phyloP scores from a whole-genome alignment of 2,329 filamentous ascomycete genomes.

The Colletotrichum incanum region DNA sequence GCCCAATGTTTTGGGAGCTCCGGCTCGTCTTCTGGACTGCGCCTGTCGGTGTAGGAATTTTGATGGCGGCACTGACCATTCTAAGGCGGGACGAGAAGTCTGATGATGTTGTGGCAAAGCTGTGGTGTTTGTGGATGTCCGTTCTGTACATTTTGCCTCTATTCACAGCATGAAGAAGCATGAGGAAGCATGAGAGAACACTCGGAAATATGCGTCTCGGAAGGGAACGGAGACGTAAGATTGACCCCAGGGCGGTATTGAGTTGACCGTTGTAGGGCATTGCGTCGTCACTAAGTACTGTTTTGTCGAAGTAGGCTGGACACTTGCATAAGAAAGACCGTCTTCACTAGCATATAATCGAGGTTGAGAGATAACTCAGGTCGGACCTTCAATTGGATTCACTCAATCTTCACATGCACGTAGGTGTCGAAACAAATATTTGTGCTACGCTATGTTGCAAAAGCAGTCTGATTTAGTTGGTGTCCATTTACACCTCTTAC shows the following conservation, averaged over 20 bases:
- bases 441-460: too few species aligned
- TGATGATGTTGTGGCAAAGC: conserved; percentile 47
- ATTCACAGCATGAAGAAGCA: conserved; percentile 9
- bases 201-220: too few species aligned
- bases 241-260: background rate
- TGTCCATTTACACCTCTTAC: background rate
- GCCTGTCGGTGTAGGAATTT: conserved; percentile 9
- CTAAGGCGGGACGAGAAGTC: conserved; percentile 42
- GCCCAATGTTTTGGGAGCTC: conserved; percentile 14
- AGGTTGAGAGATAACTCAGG: background rate
- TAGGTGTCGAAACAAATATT: background rate
- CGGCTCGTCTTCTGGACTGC: background rate
- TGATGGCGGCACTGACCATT: conserved; percentile 42
- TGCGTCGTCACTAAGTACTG: background rate
- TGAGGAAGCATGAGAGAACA: background rate
- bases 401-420: background rate
- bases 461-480: background rate
- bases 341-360: background rate
- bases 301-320: background rate
- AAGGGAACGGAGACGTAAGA: too few species aligned
- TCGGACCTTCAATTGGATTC: background rate
- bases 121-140: conserved; percentile 48
- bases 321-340: background rate
- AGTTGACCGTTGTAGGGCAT: background rate
- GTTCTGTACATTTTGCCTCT: conserved; percentile 45